Evolutionary conservation across 106 monocot species (phyloP).

Genomic region (Platanthera zijinensis): DNA sequence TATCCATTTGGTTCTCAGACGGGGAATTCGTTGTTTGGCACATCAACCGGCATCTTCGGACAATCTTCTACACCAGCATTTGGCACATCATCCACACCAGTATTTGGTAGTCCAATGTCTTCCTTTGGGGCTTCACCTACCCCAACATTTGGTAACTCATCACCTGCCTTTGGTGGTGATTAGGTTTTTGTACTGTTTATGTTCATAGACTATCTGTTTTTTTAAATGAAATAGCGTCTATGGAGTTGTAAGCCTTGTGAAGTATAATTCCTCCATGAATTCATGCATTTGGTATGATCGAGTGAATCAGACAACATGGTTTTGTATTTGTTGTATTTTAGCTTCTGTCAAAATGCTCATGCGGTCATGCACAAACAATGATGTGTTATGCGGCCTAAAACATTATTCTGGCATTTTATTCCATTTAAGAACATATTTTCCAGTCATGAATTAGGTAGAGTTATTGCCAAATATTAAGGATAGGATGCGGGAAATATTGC

Average conservation of each 20-base stretch:
- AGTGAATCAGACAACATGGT: not conserved
- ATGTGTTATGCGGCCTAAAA: not conserved
- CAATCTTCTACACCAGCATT: conserved; percentile 47
- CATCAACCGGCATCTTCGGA: conserved; percentile 83
- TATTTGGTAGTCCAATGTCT: conserved; percentile 50
- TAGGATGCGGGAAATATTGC: not conserved
- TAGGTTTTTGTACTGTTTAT: not conserved
- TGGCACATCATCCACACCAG: conserved; percentile 47
- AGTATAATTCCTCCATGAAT: not conserved
- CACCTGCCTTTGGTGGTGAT: conserved; percentile 58
- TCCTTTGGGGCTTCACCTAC: conserved; percentile 62
- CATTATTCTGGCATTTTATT: not conserved
- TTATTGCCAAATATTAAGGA: not conserved
- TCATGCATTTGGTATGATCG: not conserved
- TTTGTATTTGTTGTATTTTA: not conserved
- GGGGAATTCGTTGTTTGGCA: conserved; percentile 59
- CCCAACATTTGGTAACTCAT: conserved; percentile 57
- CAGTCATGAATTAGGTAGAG: no score
- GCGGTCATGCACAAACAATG: not conserved
- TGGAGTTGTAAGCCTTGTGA: not conserved
- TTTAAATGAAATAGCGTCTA: not conserved
- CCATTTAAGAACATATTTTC: not conserved
- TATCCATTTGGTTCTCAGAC: conserved; percentile 61
- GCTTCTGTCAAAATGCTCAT: not conserved
- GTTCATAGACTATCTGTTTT: not conserved